Evolutionary conservation across 140 eudicot species (phyloP), one percentile per base, ranked within the genome.

Genomic region (Oenanthe javanica): DNA sequence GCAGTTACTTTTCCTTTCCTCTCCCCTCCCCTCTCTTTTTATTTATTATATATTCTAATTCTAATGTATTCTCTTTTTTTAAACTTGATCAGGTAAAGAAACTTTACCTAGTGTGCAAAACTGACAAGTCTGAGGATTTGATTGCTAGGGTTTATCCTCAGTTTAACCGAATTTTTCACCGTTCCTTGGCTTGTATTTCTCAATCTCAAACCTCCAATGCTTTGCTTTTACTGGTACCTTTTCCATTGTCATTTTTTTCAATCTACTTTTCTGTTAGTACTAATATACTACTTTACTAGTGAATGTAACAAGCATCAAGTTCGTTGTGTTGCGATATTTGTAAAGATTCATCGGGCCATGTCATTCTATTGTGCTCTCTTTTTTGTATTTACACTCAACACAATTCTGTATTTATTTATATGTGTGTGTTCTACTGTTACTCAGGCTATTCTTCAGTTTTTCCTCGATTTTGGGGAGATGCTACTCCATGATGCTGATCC

Each of bases 401-500:
- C 54, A 31, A 31, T 31, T 31, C 31, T 31, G 31, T 31, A 31
- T 31, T 31, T 31, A 31, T 31, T 31, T 31, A 31, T 31, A 31
- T 31, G 31, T 59, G 21, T 59, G 31, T 21, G 75, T 27, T 76
- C n/a, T 46, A 47, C 42, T 76, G 71, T 80, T 73, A 14, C 72
- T 80, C 88, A 94, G 98, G 93, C 91, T 2, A 90, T 92, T 80
- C 97, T 94, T 51, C 98, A 92, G 55, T 94, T 89, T 85, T 94
- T 89, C 83, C 87, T 94, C 72, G 97, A 94, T 85, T 92, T 87
- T 81, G 97, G 96, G 27, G 98, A 94, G 48, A 85, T 83, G n/a
- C 92, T 94, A 79, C 86, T 94, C 21, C 97, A 92, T 79, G 98
- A 94, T 83, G 94, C 98, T 49, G 98, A 94, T 84, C 96, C 98